Base-by-base conservation (phyloP, 148 eudicot species). In the Cornus suecica region DNA sequence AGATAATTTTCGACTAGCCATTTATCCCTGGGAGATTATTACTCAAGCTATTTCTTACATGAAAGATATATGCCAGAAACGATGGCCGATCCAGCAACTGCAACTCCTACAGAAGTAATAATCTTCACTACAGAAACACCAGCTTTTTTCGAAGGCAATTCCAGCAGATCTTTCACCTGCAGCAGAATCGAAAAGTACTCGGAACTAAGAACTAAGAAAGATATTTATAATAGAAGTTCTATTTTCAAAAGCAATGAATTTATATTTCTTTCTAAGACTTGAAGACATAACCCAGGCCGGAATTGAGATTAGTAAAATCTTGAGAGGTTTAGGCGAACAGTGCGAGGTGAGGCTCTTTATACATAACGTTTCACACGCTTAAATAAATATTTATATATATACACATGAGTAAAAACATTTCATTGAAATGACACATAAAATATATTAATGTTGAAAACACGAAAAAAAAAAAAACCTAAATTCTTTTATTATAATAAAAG, bases 51-150 rank as follows among this genome's bases (percentile, higher is more conserved):
- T 75, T 92, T 92, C 84, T 86, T 94, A 76, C 79, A 80, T 18
- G 94, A 87, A 27, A 88, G 69, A 79, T 91, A 92, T 65, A 91
- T 76, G 74, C 99, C 97, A 24, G 94, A 84, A 41, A 94, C 63
- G 34, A 94, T 88, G 65, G 97, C 96, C 28, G 80, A 90, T 67
- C 97, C 99, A 16, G 89, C 89, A 82, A 86, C 92, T n/a, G 92
- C 88, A 74, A 82, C 86, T 65, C 98, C 97, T 64, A 90, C 34
- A 37, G 89, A 77, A 48, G 87, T 73, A 13, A 94, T 74, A 32
- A 92, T 85, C 80, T 89, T 94, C 66, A 70, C 74, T 2, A 70
- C 80, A 18, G 89, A 74, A 31, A 84, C 22, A 20, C 75, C 54
- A 11, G 79, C 66, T 72, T 83, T 88, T 65, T 34, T 70, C 54